Evolutionary conservation across 805 yeast species (phyloP).

Genomic region (Wickerhamiella cacticola): DNA sequence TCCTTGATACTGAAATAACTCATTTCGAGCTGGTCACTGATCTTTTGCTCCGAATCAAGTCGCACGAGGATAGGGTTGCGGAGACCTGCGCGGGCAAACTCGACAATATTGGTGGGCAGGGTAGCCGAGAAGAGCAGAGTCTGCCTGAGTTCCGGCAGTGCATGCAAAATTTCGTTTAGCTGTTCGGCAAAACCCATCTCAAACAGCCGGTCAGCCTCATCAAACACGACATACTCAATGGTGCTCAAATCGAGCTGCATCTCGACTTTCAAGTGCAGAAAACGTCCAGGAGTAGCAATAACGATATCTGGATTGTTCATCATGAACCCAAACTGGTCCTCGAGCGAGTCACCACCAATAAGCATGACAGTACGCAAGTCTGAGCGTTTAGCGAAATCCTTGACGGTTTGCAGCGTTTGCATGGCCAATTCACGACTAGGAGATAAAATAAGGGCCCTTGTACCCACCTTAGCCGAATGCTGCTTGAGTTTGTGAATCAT

Average conservation of each 20-base stretch:
- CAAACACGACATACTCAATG: conserved; percentile 85
- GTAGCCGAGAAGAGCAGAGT: conserved; percentile 90
- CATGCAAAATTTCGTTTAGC: conserved; percentile 72
- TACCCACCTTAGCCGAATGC: conserved; percentile 80
- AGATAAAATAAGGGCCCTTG: conserved; percentile 75
- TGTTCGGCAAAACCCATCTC: conserved; percentile 96
- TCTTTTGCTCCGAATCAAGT: conserved; percentile 82
- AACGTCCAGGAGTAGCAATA: conserved; percentile 96
- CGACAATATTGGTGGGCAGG: conserved; percentile 80
- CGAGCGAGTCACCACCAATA: conserved; percentile 98
- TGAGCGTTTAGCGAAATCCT: conserved; percentile 75
- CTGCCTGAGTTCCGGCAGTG: conserved; percentile 74
- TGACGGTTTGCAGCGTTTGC: conserved; percentile 80
- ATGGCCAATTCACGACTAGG: conserved; percentile 95
- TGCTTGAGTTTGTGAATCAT: conserved; percentile 71
- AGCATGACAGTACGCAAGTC: conserved; percentile 68
- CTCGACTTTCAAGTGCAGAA: conserved; percentile 87
- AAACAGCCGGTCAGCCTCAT: conserved; percentile 92
- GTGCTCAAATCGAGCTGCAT: conserved; percentile 77
- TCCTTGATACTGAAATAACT: conserved; percentile 65
- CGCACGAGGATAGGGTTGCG: conserved; percentile 85
- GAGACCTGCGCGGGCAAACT: conserved; percentile 94
- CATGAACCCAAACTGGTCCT: conserved; percentile 89
- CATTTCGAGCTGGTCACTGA: conserved; percentile 83
- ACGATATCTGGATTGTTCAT: conserved; percentile 89